Evolutionary conservation across 2,329 filamentous ascomycete genomes (phyloP).

Genomic region (Microdochium bolleyi): DNA sequence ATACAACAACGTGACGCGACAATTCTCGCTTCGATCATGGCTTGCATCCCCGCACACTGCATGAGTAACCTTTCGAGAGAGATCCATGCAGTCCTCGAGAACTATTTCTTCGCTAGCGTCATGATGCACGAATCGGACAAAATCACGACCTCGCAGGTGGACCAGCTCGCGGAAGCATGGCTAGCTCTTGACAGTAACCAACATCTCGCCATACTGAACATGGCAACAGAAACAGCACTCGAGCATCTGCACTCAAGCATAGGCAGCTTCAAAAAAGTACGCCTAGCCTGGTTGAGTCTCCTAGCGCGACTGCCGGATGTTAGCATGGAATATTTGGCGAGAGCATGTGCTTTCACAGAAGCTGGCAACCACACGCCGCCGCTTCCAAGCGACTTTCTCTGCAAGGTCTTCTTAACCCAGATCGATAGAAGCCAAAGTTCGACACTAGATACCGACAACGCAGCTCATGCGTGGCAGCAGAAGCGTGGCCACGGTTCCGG

Average conservation of each 20-base stretch:
- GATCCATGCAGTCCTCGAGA: background rate
- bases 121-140: background rate
- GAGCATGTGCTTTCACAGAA: conserved; percentile 13
- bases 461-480: background rate
- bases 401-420: conserved; percentile 13
- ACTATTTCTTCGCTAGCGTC: background rate
- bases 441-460: background rate
- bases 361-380: conserved; percentile 4
- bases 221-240: conserved; percentile 8
- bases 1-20: background rate
- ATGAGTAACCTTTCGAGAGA: background rate
- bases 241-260: conserved; percentile 2
- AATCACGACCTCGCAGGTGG: conserved; percentile 10
- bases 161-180: conserved; percentile 13
- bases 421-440: background rate
- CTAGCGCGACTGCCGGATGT: conserved; percentile 16
- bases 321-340: conserved; percentile 9
- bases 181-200: conserved; percentile 6
- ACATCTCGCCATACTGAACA: conserved; percentile 11
- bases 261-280: conserved; percentile 6
- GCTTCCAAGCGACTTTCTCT: conserved; percentile 12
- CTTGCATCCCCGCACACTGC: background rate
- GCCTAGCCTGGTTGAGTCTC: conserved; percentile 16
- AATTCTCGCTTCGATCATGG: background rate
- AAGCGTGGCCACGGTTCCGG: background rate